Base-by-base conservation (phyloP, 2,329 filamentous ascomycete species). In the Boeremia lycopersici region DNA sequence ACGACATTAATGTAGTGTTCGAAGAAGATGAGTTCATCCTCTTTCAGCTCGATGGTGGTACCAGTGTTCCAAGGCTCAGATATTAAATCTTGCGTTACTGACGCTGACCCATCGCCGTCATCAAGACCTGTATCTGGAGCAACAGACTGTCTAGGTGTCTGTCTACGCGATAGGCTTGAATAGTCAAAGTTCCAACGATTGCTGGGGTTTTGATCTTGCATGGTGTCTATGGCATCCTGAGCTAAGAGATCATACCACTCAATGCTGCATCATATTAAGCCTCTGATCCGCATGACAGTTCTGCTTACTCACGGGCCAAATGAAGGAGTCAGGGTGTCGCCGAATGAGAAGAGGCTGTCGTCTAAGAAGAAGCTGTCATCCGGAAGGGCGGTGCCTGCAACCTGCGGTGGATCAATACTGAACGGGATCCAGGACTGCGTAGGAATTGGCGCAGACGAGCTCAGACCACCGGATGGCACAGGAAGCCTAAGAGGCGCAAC, bases 231-330 rank as follows among this genome's bases (percentile, higher is more conserved):
- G 1, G 76, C 76, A 62, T 79, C 77, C 39, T 75, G 75, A 42
- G 77, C 78, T 31, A 79, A 68, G 2, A 81, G 68, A 45, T 79
- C 78, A 54, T 80, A 80, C 79, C 79, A 81, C 58, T 77, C 74
- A 35, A 79, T 54, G 25, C 52, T 54, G 29, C 7, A 15, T n/a
- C 9, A 25, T 4, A 15, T 54, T 15, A 49, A 30, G 19, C 6
- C 5, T 2, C 2, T 2, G 7, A 11, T 30, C 5, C 35, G 17
- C 17, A 34, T 33, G 25, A 30, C 13, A 15, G 30, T 3, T 11
- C 8, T n/a, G 15, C 29, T 13, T 12, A 44, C 52, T 54, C 44
- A 66, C 13, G 78, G 78, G 19, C 78, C 78, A 19, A 75, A 70
- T 41, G 77, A 74, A 4, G 74, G 67, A 17, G 72, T 71, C 15